Conservation (phyloP, 1,139 yeast genomes). For the Protomyces inouyei region DNA sequence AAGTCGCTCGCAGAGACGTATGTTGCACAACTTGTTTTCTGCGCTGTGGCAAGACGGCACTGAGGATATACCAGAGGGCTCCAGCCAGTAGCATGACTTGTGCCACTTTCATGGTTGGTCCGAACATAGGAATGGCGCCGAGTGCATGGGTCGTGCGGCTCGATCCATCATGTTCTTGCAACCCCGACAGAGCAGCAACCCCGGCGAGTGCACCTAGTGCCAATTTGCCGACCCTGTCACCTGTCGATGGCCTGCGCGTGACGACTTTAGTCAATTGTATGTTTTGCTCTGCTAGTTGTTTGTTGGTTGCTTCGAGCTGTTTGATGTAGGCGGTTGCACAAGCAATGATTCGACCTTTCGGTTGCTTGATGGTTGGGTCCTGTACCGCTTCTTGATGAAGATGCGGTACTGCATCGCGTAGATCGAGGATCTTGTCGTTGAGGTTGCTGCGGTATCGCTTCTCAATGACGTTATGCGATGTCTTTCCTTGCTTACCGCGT, state of each 20-base stretch:
- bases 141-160: neutral
- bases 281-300: conserved; percentile 53
- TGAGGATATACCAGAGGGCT: neutral
- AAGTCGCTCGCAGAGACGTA: neutral
- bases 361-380: conserved; percentile 37
- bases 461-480: conserved; percentile 76
- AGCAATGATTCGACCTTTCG: conserved; percentile 75
- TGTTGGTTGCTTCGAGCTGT: conserved; percentile 71
- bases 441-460: conserved; percentile 73
- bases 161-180: conserved; percentile 6
- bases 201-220: conserved; percentile 44
- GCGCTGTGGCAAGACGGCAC: neutral
- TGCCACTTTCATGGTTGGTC: neutral
- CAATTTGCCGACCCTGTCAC: conserved; percentile 35
- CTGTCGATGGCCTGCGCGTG: conserved; percentile 3
- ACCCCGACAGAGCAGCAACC: conserved; percentile 36
- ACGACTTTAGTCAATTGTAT: conserved; percentile 41
- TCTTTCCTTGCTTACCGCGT: conserved; percentile 40
- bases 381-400: conserved; percentile 43
- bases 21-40: neutral
- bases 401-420: conserved; percentile 71
- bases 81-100: neutral
- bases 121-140: neutral
- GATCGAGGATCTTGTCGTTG: conserved; percentile 64
- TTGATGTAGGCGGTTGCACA: conserved; percentile 87